Evolutionary conservation across 1,139 yeast genomes (phyloP).

Genomic region (Saccharomycopsis phalli): DNA sequence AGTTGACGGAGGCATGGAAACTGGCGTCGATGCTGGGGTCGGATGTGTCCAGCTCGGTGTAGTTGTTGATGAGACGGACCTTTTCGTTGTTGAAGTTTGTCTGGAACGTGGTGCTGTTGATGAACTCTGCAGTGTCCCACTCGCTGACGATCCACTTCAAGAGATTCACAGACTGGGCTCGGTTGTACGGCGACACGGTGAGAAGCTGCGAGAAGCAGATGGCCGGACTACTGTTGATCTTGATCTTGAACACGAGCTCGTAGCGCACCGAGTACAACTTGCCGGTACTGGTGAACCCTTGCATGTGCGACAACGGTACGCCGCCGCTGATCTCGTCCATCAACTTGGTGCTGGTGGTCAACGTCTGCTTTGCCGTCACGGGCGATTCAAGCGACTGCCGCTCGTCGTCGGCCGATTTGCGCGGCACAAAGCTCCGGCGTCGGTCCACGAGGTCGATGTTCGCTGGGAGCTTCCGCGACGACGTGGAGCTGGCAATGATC

Average conservation of each 20-base stretch:
- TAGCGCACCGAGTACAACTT: slow-evolving; percentile 44
- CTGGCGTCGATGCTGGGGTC: slow-evolving; percentile 1
- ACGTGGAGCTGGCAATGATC: slow-evolving; percentile 12
- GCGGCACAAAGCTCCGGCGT: not conserved
- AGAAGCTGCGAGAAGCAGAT: slow-evolving; percentile 43
- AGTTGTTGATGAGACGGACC: slow-evolving; percentile 12
- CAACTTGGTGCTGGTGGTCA: slow-evolving; percentile 19
- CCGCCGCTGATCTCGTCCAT: slow-evolving; percentile 19
- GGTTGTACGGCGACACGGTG: slow-evolving; percentile 46
- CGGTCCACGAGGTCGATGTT: not conserved
- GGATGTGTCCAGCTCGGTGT: slow-evolving; percentile 1
- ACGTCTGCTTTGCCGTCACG: slow-evolving; percentile 7
- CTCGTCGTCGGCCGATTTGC: not conserved
- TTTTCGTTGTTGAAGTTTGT: slow-evolving; percentile 17
- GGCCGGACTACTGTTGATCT: slow-evolving; percentile 38
- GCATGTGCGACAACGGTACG: slow-evolving; percentile 20
- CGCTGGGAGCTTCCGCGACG: slow-evolving; percentile 13
- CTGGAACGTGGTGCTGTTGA: slow-evolving; percentile 18
- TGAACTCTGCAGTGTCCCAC: slow-evolving; percentile 36
- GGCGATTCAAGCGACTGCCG: not conserved
- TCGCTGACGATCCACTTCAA: slow-evolving; percentile 47
- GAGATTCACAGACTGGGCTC: slow-evolving; percentile 35
- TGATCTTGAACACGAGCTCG: slow-evolving; percentile 41
- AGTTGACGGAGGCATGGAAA: slow-evolving; percentile 14
- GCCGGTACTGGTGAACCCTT: slow-evolving; percentile 36